Conservation (phyloP, 495 filamentous ascomycete species). For the Aspergillus saccharolyticus region DNA sequence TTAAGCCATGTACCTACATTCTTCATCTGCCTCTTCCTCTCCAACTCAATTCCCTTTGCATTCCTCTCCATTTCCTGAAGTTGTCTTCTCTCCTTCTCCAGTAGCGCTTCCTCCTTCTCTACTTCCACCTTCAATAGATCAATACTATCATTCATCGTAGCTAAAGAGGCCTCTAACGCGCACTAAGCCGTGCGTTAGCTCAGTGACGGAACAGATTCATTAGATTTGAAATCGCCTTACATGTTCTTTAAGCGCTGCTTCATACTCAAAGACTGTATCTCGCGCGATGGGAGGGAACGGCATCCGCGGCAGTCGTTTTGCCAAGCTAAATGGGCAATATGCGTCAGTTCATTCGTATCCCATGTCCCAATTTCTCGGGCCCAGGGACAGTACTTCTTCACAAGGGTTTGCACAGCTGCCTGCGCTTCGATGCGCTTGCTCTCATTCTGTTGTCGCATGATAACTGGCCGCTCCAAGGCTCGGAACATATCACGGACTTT, state of each 20-base stretch:
- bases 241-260: slow-evolving; percentile 54
- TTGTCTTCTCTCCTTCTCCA: slow-evolving; percentile 46
- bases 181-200: slow-evolving; percentile 28
- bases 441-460: slow-evolving; percentile 50
- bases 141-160: slow-evolving; percentile 48
- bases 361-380: too few relatives aligned
- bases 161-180: slow-evolving; percentile 46
- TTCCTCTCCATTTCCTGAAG: slow-evolving; percentile 51
- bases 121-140: slow-evolving; percentile 52
- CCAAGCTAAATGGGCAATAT: slow-evolving; percentile 28
- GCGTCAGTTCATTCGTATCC: background rate
- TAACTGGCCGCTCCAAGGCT: slow-evolving; percentile 50
- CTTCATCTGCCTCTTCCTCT: slow-evolving; percentile 42
- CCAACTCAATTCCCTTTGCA: slow-evolving; percentile 42
- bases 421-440: slow-evolving; percentile 53
- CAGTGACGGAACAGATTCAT: slow-evolving; percentile 1
- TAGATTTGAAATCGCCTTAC: slow-evolving; percentile 23
- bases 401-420: slow-evolving; percentile 42
- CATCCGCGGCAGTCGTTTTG: slow-evolving; percentile 49
- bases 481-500: slow-evolving; percentile 50
- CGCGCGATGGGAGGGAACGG: slow-evolving; percentile 56
- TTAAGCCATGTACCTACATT: slow-evolving; percentile 30
- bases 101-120: slow-evolving; percentile 46
- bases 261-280: slow-evolving; percentile 56
- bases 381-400: slow-evolving; percentile 36